Conservation (phyloP, 345 rosid genomes). For the Angophora floribunda region DNA sequence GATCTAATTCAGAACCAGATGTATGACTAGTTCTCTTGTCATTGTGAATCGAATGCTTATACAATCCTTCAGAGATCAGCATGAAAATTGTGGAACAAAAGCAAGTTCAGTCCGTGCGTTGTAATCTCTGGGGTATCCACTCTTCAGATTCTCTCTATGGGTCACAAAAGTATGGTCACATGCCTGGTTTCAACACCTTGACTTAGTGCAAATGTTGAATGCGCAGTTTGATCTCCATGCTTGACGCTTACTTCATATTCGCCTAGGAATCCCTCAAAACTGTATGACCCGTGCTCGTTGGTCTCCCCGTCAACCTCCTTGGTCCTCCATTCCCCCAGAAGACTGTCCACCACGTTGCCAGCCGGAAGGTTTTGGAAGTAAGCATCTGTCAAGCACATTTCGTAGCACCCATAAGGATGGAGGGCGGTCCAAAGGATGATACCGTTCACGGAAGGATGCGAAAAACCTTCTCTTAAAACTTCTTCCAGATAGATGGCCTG, state of each 20-base stretch:
- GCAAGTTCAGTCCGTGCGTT: not conserved
- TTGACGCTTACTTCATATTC: slow-evolving; percentile 33
- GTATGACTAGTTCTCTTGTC: not conserved
- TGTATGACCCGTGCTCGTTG: slow-evolving; percentile 54
- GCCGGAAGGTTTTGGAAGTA: slow-evolving; percentile 59
- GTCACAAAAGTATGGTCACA: slow-evolving; percentile 35
- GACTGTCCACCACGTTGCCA: slow-evolving; percentile 56
- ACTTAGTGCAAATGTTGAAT: slow-evolving; percentile 39
- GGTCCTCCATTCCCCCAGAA: slow-evolving; percentile 53
- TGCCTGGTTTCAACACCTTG: slow-evolving; percentile 50
- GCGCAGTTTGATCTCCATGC: slow-evolving; percentile 18
- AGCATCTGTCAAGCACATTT: slow-evolving; percentile 68
- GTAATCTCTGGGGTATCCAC: not conserved
- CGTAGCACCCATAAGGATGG: slow-evolving; percentile 67
- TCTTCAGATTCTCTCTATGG: not conserved
- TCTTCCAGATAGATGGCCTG: slow-evolving; percentile 62
- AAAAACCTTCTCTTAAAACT: slow-evolving; percentile 81
- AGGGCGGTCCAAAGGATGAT: slow-evolving; percentile 88
- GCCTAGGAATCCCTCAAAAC: slow-evolving; percentile 63
- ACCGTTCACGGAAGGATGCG: slow-evolving; percentile 75
- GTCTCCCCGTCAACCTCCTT: slow-evolving; percentile 17
- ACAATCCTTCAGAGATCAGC: not conserved
- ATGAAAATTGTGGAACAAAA: not conserved
- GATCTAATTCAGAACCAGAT: not conserved
- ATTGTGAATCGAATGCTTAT: not conserved